These are phyloP conservation scores for Parathielavia appendiculata DNA, from an alignment of 495 filamentous ascomycete species.

Conservation along the genomic window DNA sequence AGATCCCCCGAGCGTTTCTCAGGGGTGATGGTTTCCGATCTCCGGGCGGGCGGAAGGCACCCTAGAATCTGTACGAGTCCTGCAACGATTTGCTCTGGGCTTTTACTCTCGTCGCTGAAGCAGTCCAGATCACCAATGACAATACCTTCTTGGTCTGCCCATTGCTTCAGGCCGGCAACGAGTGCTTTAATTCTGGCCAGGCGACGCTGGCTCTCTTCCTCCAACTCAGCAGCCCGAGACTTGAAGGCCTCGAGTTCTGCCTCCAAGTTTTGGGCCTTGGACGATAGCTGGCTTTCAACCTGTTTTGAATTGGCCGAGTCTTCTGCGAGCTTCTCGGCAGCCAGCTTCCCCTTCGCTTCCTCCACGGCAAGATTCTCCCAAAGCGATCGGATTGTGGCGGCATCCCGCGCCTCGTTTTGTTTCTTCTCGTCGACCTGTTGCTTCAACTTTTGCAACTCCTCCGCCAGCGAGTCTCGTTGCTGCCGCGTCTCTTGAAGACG, in stretches of 20 bases:
- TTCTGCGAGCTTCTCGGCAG: constrained; percentile 5
- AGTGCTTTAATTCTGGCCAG: constrained; percentile 6
- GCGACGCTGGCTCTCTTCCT: constrained; percentile 5
- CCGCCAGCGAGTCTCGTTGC: constrained; percentile 4
- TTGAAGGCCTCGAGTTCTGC: constrained; percentile 8
- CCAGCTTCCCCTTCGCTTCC: constrained; percentile 6
- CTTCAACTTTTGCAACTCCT: constrained; percentile 9
- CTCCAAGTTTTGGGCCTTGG: constrained; percentile 2
- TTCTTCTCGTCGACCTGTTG: constrained; percentile 10
- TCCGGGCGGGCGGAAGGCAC: neutral
- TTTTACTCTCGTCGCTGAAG: constrained; percentile 3
- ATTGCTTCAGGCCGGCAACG: constrained; percentile 9
- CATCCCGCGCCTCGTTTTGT: constrained; percentile 8
- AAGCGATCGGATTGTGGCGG: constrained; percentile 15
- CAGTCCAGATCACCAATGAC: neutral
- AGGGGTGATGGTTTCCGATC: neutral
- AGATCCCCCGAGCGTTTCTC: neutral
- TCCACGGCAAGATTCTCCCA: constrained; percentile 9
- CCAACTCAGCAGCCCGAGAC: constrained; percentile 5
- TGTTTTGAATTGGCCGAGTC: neutral
- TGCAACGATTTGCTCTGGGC: constrained; percentile 2
- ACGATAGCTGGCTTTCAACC: neutral
- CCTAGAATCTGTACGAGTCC: neutral
- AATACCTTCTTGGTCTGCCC: constrained; percentile 13
- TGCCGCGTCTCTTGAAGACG: constrained; percentile 7